Percentiles rank a stretch among this genome's conserved stretches.
These are phyloP conservation scores for Cutaneotrichosporon curvatum DNA, from an alignment of 1,284 basidiomycete genomes.

Conservation along the genomic window DNA sequence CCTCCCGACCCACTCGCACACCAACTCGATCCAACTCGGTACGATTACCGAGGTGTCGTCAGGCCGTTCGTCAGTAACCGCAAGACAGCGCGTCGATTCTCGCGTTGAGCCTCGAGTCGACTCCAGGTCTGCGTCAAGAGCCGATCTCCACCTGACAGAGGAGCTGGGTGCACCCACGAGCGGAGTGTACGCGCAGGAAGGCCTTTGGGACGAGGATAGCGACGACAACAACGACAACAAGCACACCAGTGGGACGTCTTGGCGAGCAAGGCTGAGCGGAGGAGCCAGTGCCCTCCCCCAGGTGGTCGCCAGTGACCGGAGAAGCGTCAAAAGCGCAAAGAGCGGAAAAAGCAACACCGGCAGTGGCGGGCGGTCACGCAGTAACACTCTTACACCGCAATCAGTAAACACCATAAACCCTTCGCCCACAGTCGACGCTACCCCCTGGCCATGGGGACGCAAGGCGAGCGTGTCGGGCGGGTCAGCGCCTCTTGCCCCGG, in stretches of 20 bases:
- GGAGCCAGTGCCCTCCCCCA: background rate
- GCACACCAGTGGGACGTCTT: background rate
- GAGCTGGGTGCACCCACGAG: conserved; percentile 26
- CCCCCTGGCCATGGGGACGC: conserved; percentile 12
- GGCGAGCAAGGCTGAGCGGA: conserved; percentile 9
- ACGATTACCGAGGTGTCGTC: too few relatives aligned
- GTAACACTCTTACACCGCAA: conserved; percentile 3
- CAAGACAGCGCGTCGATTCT: too few relatives aligned
- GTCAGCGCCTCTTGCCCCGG: background rate
- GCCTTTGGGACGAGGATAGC: conserved; percentile 35
- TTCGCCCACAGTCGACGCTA: background rate
- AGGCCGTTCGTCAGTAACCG: too few relatives aligned
- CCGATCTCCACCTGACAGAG: background rate
- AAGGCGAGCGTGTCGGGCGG: conserved; percentile 1
- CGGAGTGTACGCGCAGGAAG: conserved; percentile 37
- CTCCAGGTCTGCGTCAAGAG: too few relatives aligned
- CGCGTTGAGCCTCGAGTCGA: too few relatives aligned
- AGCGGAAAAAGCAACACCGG: conserved; percentile 1
- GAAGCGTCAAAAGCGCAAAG: conserved; percentile 8
- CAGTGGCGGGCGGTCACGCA: conserved; percentile 5
- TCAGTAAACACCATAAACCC: background rate
- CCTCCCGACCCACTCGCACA: too few relatives aligned
- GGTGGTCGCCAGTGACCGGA: conserved; percentile 5
- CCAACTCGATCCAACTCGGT: too few relatives aligned
- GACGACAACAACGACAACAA: conserved; percentile 4